Conservation (phyloP, 2,329 filamentous ascomycete genomes). For the Stagonosporopsis vannaccii region DNA sequence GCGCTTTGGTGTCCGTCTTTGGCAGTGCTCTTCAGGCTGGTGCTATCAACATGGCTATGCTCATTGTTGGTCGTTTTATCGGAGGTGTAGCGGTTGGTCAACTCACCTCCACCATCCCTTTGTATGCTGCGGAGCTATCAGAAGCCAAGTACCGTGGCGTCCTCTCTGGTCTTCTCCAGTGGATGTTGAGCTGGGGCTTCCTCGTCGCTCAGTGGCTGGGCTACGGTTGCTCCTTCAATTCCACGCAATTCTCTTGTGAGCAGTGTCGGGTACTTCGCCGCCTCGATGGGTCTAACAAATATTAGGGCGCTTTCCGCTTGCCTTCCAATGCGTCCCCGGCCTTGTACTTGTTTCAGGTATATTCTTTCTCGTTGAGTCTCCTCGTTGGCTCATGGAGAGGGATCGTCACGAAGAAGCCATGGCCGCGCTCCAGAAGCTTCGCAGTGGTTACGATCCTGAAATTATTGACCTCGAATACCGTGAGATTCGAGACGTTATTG, state of each 20-base stretch:
- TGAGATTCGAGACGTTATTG: conserved; percentile 33
- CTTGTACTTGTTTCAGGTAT: conserved; percentile 54
- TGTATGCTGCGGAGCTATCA: conserved; percentile 42
- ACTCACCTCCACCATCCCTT: conserved; percentile 28
- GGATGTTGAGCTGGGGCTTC: conserved; percentile 51
- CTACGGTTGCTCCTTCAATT: conserved; percentile 45
- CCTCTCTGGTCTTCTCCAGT: conserved; percentile 66
- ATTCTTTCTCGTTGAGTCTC: conserved; percentile 66
- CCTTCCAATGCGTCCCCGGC: conserved; percentile 53
- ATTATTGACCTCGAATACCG: conserved; percentile 32
- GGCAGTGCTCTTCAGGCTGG: conserved; percentile 50
- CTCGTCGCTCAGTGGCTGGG: conserved; percentile 51
- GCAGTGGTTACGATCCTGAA: conserved; percentile 27
- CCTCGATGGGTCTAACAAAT: conserved; percentile 13
- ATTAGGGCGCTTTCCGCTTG: conserved; percentile 49
- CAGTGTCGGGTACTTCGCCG: not conserved
- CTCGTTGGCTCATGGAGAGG: conserved; percentile 65
- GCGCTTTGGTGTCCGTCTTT: conserved; percentile 42
- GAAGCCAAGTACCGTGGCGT: conserved; percentile 53
- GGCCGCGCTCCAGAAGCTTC: conserved; percentile 28
- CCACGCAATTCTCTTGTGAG: conserved; percentile 32
- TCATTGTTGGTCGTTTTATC: conserved; percentile 60
- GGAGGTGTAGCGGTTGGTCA: conserved; percentile 58
- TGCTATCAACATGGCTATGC: conserved; percentile 51
- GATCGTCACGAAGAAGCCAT: conserved; percentile 59